These are phyloP conservation scores for Schizochytrium sp. DNA, from an alignment of 108 stramenopile species.

Conservation along the genomic window DNA sequence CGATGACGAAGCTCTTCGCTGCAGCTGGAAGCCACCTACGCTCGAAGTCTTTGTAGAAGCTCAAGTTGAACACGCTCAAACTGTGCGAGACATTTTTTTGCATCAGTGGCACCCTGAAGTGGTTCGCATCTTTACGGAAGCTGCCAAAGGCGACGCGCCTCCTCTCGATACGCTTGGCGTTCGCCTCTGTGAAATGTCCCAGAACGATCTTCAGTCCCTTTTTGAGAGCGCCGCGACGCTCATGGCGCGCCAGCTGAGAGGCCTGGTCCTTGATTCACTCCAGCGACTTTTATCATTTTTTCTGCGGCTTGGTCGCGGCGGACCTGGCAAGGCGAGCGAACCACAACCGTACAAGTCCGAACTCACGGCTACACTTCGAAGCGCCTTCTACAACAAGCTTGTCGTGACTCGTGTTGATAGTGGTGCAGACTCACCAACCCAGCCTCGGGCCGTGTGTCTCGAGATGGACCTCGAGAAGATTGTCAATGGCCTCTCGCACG, in stretches of 20 bases:
- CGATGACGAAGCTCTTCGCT: background rate
- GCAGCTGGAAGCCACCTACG: background rate
- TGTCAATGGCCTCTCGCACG: background rate
- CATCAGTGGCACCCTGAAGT: background rate
- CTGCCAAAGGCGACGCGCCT: background rate
- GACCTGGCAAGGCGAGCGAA: background rate
- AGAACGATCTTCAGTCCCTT: background rate
- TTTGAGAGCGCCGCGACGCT: constrained; percentile 2
- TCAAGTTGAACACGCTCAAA: background rate
- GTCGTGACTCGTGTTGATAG: background rate
- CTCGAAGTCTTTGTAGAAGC: background rate
- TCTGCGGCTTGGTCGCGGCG: background rate
- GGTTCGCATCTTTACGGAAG: background rate
- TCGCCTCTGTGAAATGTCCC: background rate
- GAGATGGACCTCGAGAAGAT: background rate
- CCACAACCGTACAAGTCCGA: background rate
- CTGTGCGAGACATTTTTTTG: background rate
- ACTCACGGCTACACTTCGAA: background rate
- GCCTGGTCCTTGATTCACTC: background rate
- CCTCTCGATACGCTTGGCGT: background rate
- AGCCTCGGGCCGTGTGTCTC: background rate
- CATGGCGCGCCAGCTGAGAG: background rate
- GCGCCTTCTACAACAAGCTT: background rate
- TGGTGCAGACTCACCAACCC: background rate
- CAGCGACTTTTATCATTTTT: background rate